phyloP scores from a whole-genome alignment of 2,329 filamentous ascomycete genomes.

The Basipetospora chlamydospora region DNA sequence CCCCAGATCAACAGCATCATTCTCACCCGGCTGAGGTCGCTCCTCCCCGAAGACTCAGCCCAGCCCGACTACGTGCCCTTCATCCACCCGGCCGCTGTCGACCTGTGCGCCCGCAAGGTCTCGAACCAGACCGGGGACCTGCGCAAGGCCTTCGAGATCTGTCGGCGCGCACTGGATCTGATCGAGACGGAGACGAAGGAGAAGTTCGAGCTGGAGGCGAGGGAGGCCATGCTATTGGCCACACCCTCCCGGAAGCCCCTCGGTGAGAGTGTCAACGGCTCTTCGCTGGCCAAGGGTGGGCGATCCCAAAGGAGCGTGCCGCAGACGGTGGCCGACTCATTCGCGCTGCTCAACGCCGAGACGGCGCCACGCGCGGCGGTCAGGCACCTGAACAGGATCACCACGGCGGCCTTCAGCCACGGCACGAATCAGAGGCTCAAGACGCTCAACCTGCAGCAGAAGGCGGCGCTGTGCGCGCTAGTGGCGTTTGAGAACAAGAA shows the following conservation, averaged over 20 bases:
- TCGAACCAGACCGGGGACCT: conserved; percentile 87
- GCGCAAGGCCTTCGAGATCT: conserved; percentile 89
- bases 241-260: conserved; percentile 65
- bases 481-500: conserved; percentile 72
- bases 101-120: conserved; percentile 88
- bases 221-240: conserved; percentile 40
- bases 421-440: conserved; percentile 73
- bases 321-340: conserved; percentile 35
- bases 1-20: conserved; percentile 79
- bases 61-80: conserved; percentile 59
- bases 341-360: conserved; percentile 52
- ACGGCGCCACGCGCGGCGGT: conserved; percentile 83
- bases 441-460: conserved; percentile 87
- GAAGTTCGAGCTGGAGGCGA: conserved; percentile 50
- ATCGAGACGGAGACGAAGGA: conserved; percentile 72
- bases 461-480: conserved; percentile 80
- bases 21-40: conserved; percentile 62
- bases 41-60: conserved; percentile 44
- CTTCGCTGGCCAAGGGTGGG: conserved; percentile 27
- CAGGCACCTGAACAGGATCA: conserved; percentile 81
- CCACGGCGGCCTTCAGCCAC: conserved; percentile 78
- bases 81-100: conserved; percentile 83
- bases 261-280: conserved; percentile 66
- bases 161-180: conserved; percentile 75
- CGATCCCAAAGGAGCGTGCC: conserved; percentile 26